Evolutionary conservation across 2,329 filamentous ascomycete species (phyloP).

Genomic region (Arthroderma sp.): DNA sequence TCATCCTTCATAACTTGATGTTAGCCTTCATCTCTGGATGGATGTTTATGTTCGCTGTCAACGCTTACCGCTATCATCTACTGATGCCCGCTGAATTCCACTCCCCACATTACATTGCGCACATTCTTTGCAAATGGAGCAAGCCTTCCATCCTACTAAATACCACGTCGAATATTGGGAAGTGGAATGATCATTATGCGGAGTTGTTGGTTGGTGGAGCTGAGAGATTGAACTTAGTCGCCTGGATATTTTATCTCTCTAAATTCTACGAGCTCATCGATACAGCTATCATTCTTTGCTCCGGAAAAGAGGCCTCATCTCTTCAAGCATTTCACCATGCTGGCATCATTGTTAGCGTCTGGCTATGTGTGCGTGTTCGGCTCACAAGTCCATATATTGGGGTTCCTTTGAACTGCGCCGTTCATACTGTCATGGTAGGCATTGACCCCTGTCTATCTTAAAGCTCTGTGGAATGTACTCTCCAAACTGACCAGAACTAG

Average conservation of each 20-base stretch:
- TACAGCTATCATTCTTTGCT: constrained; percentile 75
- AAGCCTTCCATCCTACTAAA: too few relatives aligned
- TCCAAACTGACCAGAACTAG: not conserved
- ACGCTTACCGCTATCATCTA: not conserved
- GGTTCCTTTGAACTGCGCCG: constrained; percentile 71
- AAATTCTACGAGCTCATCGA: constrained; percentile 92
- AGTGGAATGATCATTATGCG: not conserved
- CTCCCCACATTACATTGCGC: not conserved
- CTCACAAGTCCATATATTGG: constrained; percentile 87
- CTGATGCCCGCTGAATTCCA: not conserved
- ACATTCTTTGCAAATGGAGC: too few relatives aligned
- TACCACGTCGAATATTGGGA: not conserved
- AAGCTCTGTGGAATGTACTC: too few relatives aligned
- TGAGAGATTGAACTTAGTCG: not conserved
- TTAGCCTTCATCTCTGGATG: not conserved
- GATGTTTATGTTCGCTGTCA: not conserved
- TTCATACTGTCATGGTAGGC: constrained; percentile 73
- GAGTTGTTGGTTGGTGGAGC: not conserved
- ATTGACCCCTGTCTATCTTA: not conserved
- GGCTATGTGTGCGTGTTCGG: constrained; percentile 90
- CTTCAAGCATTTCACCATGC: constrained; percentile 88
- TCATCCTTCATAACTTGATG: not conserved
- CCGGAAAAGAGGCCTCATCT: constrained; percentile 80
- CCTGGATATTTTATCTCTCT: constrained; percentile 82
- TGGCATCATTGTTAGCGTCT: constrained; percentile 91